Evolutionary conservation across 2,329 filamentous ascomycete species (phyloP), one percentile per base, ranked within the genome.

Genomic region (Calonectria hongkongensis): DNA sequence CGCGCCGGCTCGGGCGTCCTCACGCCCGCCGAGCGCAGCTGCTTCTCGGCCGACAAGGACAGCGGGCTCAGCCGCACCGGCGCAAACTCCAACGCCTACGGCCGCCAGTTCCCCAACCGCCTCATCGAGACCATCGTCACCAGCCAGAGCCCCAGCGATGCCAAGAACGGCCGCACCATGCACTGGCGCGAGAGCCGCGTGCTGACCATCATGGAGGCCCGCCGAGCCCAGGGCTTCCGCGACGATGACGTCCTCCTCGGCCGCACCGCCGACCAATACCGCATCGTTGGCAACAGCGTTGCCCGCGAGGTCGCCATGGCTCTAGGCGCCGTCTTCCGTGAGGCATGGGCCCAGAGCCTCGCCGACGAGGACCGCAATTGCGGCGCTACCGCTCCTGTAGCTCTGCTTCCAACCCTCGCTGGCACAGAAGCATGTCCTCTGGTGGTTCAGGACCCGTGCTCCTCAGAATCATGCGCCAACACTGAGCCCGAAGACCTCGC

Each of bases 211-310:
- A 87, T 93, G 85, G 95, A 97, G 81, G 89, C 88, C 0, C 85
- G 93, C 1, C 86, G 93, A 2, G 92, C 92, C 0, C 94, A 97
- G 81, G 93, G 93, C 0, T 91, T 94, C 48, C 90, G 87, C 0
- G 93, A 96, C 68, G 75, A 91, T 7, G 94, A 96, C 70, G 88
- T 96, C 0, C 81, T 97, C 0, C 82, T 96, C 1, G 94, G 94
- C 0, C 78, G 67, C 0, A 81, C 88, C 0, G 12, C 45, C 0
- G 84, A 91, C 1, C 92, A 94, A 79, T 92, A 90, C 84, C 89
- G 88, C 68, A 90, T 94, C 25, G 86, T 96, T 0, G 95, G 95
- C 0, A 97, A 97, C 81, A 94, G 92, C 33, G 94, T 97, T 0
- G 90, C 94, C 3, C 86, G 94, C 10, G 89, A 91, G 28, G 89